These are phyloP conservation scores for Globisporangium apiculatum DNA, from an alignment of 352 stramenopile genomes.

Conservation along the genomic window DNA sequence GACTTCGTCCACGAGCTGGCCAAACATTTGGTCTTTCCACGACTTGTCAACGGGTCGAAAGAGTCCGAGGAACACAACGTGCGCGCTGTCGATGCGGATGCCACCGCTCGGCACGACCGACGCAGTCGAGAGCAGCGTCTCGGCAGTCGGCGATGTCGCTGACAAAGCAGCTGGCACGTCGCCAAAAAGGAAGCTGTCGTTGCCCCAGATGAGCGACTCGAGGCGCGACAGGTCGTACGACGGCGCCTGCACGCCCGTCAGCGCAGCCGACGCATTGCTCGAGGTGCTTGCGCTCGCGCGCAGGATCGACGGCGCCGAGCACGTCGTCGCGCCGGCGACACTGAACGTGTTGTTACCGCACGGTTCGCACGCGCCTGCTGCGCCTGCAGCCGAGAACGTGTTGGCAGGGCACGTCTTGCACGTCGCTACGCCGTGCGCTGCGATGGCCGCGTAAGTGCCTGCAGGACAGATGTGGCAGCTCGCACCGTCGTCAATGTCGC, in stretches of 20 bases:
- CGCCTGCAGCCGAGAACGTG: slow-evolving; percentile 48
- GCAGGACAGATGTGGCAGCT: slow-evolving; percentile 51
- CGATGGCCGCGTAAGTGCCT: slow-evolving; percentile 32
- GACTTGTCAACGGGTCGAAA: slow-evolving; percentile 52
- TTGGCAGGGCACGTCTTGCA: slow-evolving; percentile 53
- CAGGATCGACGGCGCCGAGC: slow-evolving; percentile 38
- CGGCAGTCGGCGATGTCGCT: slow-evolving; percentile 12
- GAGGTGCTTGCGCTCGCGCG: slow-evolving; percentile 25
- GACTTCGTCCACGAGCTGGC: slow-evolving; percentile 53
- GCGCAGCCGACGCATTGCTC: slow-evolving; percentile 11
- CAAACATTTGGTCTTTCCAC: slow-evolving; percentile 42
- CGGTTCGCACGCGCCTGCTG: slow-evolving; percentile 31
- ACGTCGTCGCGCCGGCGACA: slow-evolving; percentile 25
- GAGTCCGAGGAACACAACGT: slow-evolving; percentile 43
- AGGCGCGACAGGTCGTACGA: slow-evolving; percentile 74
- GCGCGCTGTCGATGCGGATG: slow-evolving; percentile 40
- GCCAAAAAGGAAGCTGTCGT: slow-evolving; percentile 44
- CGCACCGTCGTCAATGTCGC: slow-evolving; percentile 9
- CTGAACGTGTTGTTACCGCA: slow-evolving; percentile 70
- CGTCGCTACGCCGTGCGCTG: slow-evolving; percentile 25
- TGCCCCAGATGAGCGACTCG: slow-evolving; percentile 62
- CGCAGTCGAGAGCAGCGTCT: slow-evolving; percentile 21
- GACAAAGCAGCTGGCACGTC: slow-evolving; percentile 26
- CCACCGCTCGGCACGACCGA: slow-evolving; percentile 33
- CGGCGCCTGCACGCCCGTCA: slow-evolving; percentile 22